Evolutionary conservation across 2,329 filamentous ascomycete genomes (phyloP).

Genomic region (Fusarium brachygibbosum): DNA sequence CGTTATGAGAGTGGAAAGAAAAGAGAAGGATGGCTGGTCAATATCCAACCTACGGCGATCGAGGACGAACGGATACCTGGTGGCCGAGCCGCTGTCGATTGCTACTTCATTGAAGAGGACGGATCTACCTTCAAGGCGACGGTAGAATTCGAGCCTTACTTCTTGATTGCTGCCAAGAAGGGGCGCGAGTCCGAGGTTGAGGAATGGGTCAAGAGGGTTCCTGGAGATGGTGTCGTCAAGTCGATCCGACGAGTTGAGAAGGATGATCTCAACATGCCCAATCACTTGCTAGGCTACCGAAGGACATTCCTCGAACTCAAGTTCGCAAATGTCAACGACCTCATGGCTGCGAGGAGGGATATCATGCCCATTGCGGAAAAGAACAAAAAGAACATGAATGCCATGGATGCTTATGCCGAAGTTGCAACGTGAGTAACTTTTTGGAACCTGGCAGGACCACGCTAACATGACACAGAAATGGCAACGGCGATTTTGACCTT

Average conservation of each 20-base stretch:
- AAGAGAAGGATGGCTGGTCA: slow-evolving; percentile 92
- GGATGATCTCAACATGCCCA: slow-evolving; percentile 94
- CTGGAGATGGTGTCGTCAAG: slow-evolving; percentile 85
- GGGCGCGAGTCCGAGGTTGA: slow-evolving; percentile 93
- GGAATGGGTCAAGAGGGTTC: slow-evolving; percentile 88
- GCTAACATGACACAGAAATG: slow-evolving; percentile 60
- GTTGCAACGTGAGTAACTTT: slow-evolving; percentile 79
- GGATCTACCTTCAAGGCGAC: slow-evolving; percentile 94
- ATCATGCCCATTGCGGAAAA: slow-evolving; percentile 94
- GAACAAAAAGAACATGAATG: slow-evolving; percentile 95
- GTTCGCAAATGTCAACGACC: slow-evolving; percentile 88
- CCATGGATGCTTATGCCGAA: slow-evolving; percentile 98
- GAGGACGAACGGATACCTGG: slow-evolving; percentile 86
- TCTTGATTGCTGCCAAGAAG: slow-evolving; percentile 89
- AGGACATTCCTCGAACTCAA: slow-evolving; percentile 88
- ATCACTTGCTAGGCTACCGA: slow-evolving; percentile 92
- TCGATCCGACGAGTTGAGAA: slow-evolving; percentile 82
- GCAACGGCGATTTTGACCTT: slow-evolving; percentile 88
- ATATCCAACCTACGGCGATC: slow-evolving; percentile 91
- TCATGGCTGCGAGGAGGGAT: slow-evolving; percentile 85
- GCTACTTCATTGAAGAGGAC: slow-evolving; percentile 95
- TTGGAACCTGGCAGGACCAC: neutral
- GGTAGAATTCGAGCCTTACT: slow-evolving; percentile 96
- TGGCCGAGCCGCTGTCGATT: slow-evolving; percentile 91
- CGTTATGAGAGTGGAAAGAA: slow-evolving; percentile 89